Base-by-base conservation (phyloP, 2,329 filamentous ascomycete species). In the Colletotrichum sp. region DNA sequence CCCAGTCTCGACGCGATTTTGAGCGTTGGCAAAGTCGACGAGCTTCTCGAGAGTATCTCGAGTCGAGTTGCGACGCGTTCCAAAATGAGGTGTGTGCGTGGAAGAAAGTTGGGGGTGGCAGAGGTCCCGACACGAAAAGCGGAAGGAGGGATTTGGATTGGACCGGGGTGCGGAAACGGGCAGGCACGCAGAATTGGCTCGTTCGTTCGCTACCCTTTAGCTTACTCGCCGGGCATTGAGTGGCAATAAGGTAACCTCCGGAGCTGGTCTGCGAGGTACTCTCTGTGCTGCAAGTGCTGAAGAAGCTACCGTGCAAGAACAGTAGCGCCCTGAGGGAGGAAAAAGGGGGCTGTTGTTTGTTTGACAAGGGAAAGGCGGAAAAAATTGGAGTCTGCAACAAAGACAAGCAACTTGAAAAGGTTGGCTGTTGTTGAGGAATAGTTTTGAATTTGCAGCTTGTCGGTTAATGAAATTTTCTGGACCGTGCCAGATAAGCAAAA, bases 1-100 rank as follows among this genome's bases (percentile, higher is more conserved):
- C 66, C 60, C 65, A 63, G 65, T 70, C 75, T 77, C 69, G 76
- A 77, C 76, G 76, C 76, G 76, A 77, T 66, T 69, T 77, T 49
- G 24, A 65, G 49, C 64, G 36, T 32, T 55, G 60, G 16, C 28
- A 57, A 60, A n/a, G 34, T 64, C 18, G 21, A 24, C 32, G 7
- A 28, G 28, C 30, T 60, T 55, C 59, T 59, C n/a, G 24, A 49
- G 26, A 30, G 55, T 66, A 44, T 57, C 34, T 16, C 62, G 73
- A 59, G 66, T 62, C 44, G 76, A 76, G 52, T 63, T 73, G 66
- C 69, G 74, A 77, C 76, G 76, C 76, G 76, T 77, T 77, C 62
- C 55, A 70, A 59, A 67, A 39, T 55, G 65, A 62, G 70, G 69
- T 34, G 36, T 66, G 75, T 69, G 75, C 72, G 63, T 75, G 57